Evolutionary conservation across 192 early-diverging fungal species (phyloP).

Genomic region (Linnemannia exigua): DNA sequence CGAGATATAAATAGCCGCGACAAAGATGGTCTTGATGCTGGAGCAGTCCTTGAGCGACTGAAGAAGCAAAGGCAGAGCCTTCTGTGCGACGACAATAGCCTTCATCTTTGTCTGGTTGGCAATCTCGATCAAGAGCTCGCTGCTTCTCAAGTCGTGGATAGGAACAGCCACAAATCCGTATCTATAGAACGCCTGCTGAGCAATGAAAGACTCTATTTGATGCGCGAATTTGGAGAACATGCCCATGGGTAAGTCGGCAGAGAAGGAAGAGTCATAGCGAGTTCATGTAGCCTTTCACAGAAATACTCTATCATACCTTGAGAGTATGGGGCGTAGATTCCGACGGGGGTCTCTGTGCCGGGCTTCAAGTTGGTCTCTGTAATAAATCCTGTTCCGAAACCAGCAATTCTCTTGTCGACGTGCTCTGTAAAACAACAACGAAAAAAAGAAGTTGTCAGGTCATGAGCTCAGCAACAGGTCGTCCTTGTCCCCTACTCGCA

Average conservation of each 20-base stretch:
- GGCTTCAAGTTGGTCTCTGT: slow-evolving; percentile 43
- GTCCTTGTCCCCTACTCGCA: neutral
- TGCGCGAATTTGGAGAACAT: neutral
- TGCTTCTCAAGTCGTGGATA: slow-evolving; percentile 44
- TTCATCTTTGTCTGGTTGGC: slow-evolving; percentile 55
- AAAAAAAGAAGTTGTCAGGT: neutral
- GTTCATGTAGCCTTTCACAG: no score
- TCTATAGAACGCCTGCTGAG: slow-evolving; percentile 50
- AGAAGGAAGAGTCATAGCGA: no score
- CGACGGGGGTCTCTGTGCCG: slow-evolving; percentile 41
- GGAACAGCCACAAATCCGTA: slow-evolving; percentile 57
- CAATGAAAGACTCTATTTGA: slow-evolving; percentile 45
- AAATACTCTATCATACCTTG: slow-evolving; percentile 63
- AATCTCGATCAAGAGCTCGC: slow-evolving; percentile 37
- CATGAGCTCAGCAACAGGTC: no score
- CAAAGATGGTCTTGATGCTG: slow-evolving; percentile 40
- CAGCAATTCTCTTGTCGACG: slow-evolving; percentile 42
- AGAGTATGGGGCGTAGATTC: slow-evolving; percentile 54
- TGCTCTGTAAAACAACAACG: slow-evolving; percentile 23
- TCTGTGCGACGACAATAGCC: slow-evolving; percentile 44
- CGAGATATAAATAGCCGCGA: slow-evolving; percentile 33
- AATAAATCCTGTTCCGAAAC: slow-evolving; percentile 59
- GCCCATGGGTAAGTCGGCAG: neutral
- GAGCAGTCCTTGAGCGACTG: slow-evolving; percentile 36
- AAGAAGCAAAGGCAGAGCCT: slow-evolving; percentile 30